Evolutionary conservation across 805 yeast species (phyloP), one percentile per base, ranked within the genome.

Genomic region (Suhomyces vadensis): DNA sequence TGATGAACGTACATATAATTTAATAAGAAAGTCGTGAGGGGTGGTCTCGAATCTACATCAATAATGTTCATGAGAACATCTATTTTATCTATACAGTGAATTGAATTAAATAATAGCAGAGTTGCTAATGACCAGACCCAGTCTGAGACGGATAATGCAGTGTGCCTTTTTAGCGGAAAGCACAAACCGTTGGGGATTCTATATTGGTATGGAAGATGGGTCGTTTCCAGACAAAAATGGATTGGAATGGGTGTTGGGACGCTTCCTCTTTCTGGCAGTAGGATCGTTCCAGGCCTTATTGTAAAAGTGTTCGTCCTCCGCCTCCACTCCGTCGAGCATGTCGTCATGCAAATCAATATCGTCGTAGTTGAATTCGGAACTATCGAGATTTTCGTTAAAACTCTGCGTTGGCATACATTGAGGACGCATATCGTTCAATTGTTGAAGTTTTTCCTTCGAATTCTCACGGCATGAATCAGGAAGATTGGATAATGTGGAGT

Each of bases 321-420:
- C 6, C 13, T 39, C 35, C 4, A 55, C 59, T 13, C 50, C 52
- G 9, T 45, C 53, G 19, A 46, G 53, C 3, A 48, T 47, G 14
- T 47, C 42, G 25, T 54, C 60, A 3, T 43, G 52, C 24, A 57
- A 29, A 17, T 57, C 56, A 9, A 55, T 53, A 35, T 55, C 60
- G 37, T 54, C 50, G 35, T 52, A 56, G 37, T 50, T 46, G 31
- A 37, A 53, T 7, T 50, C 51, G 11, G 50, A 39, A 26, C 43
- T 33, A 17, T 31, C 31, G 19, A 4, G 20, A n/a, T n/a, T n/a
- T n/a, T n/a, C n/a, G 20, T 22, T 14, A 23, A 6, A 23, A 6
- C 8, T 6, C 6, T 9, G 25, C 9, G 6, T 9, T 23, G 25
- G 9, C 25, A 9, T 23, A 9, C 9, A 6, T 23, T 6, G 25